phyloP scores from a whole-genome alignment of 2,329 filamentous ascomycete genomes.

The Metarhizium guizhouense region DNA sequence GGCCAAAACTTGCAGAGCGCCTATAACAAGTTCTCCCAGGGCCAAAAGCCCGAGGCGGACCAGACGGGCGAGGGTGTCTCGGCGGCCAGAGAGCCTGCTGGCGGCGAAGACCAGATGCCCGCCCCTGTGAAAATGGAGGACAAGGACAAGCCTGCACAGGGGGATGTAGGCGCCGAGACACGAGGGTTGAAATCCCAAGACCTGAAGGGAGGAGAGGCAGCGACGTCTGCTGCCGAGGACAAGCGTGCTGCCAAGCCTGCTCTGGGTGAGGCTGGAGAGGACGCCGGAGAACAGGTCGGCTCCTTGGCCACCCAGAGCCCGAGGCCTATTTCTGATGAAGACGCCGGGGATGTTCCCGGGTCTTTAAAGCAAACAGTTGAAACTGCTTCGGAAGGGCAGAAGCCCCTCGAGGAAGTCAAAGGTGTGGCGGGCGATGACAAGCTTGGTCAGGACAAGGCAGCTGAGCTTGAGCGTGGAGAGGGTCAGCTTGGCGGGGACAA shows the following conservation, averaged over 20 bases:
- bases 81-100: not conserved
- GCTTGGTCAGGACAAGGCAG: not conserved
- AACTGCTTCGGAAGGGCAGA: not conserved
- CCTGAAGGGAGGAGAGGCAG: slow-evolving; percentile 5
- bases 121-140: not conserved
- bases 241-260: slow-evolving; percentile 5
- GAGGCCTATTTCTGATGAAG: not conserved
- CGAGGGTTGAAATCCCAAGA: not conserved
- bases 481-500: not conserved
- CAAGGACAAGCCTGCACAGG: not conserved
- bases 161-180: slow-evolving; percentile 4
- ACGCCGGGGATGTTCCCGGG: not conserved
- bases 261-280: slow-evolving; percentile 7
- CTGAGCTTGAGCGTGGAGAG: not conserved
- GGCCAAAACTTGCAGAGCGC: not conserved
- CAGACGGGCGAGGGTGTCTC: not conserved
- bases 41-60: not conserved
- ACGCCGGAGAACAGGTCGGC: not conserved
- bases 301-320: not conserved
- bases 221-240: slow-evolving; percentile 4
- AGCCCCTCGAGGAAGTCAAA: not conserved
- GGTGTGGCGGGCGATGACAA: not conserved
- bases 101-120: not conserved
- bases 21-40: not conserved
- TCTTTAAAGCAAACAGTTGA: not conserved